These are phyloP conservation scores for Pontederia crassipes DNA, from an alignment of 176 grass and related monocot genomes.

Conservation along the genomic window DNA sequence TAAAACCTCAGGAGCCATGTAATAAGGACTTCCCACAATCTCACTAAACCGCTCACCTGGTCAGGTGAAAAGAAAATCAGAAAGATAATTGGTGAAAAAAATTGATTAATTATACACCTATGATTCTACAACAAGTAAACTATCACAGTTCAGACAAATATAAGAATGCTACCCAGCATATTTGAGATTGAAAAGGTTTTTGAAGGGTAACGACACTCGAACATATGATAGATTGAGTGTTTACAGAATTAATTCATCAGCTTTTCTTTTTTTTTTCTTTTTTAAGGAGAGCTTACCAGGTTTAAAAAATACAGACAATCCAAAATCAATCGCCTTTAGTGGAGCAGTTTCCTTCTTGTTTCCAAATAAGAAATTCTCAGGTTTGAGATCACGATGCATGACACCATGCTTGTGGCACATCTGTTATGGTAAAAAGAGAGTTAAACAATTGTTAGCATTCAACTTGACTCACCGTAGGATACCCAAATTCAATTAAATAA, in stretches of 20 bases:
- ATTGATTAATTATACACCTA: too few species aligned
- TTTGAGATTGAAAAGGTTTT: too few species aligned
- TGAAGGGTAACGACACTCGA: background rate
- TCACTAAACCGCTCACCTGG: slow-evolving; percentile 13
- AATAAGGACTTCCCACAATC: slow-evolving; percentile 21
- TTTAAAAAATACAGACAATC: slow-evolving; percentile 10
- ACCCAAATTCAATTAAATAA: background rate
- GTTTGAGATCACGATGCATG: slow-evolving; percentile 11
- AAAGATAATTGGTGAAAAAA: background rate
- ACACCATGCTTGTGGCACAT: slow-evolving; percentile 14
- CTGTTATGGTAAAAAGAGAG: background rate
- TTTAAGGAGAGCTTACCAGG: background rate
- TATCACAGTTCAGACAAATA: too few species aligned
- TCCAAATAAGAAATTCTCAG: slow-evolving; percentile 15
- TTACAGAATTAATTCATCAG: too few species aligned
- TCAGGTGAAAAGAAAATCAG: background rate
- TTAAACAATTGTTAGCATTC: background rate
- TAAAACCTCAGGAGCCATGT: slow-evolving; percentile 21
- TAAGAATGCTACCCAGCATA: too few species aligned
- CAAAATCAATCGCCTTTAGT: slow-evolving; percentile 14
- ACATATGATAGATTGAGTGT: background rate
- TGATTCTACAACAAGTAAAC: too few species aligned
- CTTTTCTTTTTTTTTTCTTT: background rate
- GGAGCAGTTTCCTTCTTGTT: slow-evolving; percentile 9
- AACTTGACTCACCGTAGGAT: background rate